phyloP scores from a whole-genome alignment of 2,329 filamentous ascomycete species.

The Aspergillus proliferans region DNA sequence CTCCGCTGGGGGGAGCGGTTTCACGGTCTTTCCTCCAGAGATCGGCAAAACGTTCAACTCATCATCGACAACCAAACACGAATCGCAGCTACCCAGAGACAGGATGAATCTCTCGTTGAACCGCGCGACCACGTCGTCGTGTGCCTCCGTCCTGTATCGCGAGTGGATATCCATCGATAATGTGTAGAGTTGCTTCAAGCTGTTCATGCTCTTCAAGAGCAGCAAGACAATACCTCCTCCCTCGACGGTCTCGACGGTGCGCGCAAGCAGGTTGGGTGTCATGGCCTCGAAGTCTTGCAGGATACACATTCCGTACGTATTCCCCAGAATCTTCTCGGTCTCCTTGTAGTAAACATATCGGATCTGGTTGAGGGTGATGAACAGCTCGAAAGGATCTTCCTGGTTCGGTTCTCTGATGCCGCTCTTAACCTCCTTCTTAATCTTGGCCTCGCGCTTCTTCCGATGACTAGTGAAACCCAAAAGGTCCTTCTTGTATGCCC shows the following conservation, averaged over 20 bases:
- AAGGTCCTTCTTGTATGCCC: conserved; percentile 98
- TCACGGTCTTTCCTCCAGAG: conserved; percentile 86
- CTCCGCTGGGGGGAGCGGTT: conserved; percentile 70
- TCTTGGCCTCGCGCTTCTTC: conserved; percentile 96
- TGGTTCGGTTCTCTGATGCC: conserved; percentile 87
- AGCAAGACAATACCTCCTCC: conserved; percentile 87
- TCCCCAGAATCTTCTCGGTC: conserved; percentile 95
- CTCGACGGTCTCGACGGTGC: conserved; percentile 95
- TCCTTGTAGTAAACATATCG: conserved; percentile 99
- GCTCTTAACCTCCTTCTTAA: conserved; percentile 96
- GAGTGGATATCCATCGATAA: conserved; percentile 97
- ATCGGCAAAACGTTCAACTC: conserved; percentile 96
- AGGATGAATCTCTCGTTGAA: conserved; percentile 98
- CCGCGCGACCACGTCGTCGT: conserved; percentile 86
- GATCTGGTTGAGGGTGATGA: conserved; percentile 92
- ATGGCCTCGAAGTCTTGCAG: conserved; percentile 96
- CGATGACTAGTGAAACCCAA: conserved; percentile 92
- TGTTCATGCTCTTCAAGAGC: conserved; percentile 91
- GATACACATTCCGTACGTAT: conserved; percentile 98
- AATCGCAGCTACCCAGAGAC: conserved; percentile 89
- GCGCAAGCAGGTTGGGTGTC: conserved; percentile 90
- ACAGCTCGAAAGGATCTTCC: conserved; percentile 94
- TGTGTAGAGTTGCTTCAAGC: conserved; percentile 93
- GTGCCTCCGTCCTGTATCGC: conserved; percentile 90
- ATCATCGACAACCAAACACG: conserved; percentile 92